Percentiles rank a stretch among this genome's conserved stretches.
Evolutionary conservation across 208 protist species (phyloP).

Genomic region (Wallacemonas sp.): DNA sequence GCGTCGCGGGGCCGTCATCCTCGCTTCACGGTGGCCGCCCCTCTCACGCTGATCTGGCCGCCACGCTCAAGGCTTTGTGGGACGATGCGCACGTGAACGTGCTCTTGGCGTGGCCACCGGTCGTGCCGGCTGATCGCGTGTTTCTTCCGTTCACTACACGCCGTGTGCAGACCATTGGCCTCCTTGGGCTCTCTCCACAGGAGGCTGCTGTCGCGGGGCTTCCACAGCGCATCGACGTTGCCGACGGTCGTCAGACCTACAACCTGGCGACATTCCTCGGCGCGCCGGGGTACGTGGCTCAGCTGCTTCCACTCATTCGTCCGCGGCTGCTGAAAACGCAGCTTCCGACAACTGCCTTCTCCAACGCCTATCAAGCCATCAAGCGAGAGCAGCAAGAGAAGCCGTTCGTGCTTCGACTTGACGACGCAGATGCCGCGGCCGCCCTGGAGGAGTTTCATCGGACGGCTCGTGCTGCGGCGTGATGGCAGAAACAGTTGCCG

Average conservation of each 20-base stretch:
- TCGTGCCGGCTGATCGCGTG: constrained; percentile 12
- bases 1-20: background rate
- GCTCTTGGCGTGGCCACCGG: constrained; percentile 28
- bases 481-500: constrained; percentile 4
- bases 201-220: constrained; percentile 7
- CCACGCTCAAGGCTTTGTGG: constrained; percentile 41
- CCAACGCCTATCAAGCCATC: constrained; percentile 17
- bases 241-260: constrained; percentile 25
- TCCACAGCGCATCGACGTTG: constrained; percentile 22
- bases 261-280: constrained; percentile 54
- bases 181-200: constrained; percentile 10
- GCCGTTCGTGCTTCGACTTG: constrained; percentile 22
- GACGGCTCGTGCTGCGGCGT: background rate
- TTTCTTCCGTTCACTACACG: constrained; percentile 23
- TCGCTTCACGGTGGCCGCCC: background rate
- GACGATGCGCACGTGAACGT: constrained; percentile 20
- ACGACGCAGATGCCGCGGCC: constrained; percentile 14
- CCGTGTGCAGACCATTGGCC: constrained; percentile 23
- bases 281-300: constrained; percentile 58
- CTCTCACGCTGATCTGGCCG: constrained; percentile 36
- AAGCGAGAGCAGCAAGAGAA: constrained; percentile 8
- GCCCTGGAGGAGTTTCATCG: constrained; percentile 5
- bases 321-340: constrained; percentile 14
- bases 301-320: constrained; percentile 24
- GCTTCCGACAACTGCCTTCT: constrained; percentile 28